Percentiles rank a stretch among this genome's conserved stretches.
phyloP scores from a whole-genome alignment of 2,329 filamentous ascomycete genomes.

The Colletotrichum musae region DNA sequence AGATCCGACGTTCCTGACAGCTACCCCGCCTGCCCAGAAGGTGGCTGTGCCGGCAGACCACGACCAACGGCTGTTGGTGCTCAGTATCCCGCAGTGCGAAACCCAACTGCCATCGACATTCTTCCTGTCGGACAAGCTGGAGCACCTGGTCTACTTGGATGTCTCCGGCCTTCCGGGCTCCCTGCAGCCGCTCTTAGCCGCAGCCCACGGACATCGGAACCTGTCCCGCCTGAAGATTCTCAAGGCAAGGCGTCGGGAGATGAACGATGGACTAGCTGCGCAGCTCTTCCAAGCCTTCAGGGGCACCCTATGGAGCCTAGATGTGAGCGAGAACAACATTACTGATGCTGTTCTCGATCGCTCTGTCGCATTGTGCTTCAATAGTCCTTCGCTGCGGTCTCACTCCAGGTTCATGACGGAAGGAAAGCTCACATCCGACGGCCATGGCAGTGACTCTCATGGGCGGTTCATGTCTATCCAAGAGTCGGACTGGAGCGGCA shows the following conservation, averaged over 20 bases:
- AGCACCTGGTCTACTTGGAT: constrained; percentile 66
- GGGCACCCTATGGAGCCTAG: constrained; percentile 69
- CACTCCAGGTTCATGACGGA: constrained; percentile 60
- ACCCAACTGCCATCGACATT: constrained; percentile 57
- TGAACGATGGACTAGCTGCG: constrained; percentile 58
- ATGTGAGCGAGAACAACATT: constrained; percentile 67
- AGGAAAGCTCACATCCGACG: constrained; percentile 55
- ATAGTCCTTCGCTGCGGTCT: constrained; percentile 50
- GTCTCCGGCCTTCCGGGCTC: constrained; percentile 65
- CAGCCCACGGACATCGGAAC: constrained; percentile 49
- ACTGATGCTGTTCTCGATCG: constrained; percentile 59
- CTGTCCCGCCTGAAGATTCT: constrained; percentile 66
- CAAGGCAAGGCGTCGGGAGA: constrained; percentile 62
- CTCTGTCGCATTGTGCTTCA: constrained; percentile 52
- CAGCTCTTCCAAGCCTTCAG: constrained; percentile 53
- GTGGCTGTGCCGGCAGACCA: constrained; percentile 5
- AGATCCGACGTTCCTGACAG: constrained; percentile 56
- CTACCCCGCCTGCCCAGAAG: constrained; percentile 30
- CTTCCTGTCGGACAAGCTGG: constrained; percentile 55
- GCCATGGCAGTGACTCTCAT: constrained; percentile 51
- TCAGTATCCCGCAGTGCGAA: constrained; percentile 62
- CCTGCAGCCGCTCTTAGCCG: constrained; percentile 53
- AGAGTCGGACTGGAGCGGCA: constrained; percentile 62
- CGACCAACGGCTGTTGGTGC: constrained; percentile 51
- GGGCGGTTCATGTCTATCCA: constrained; percentile 61